Conservation (phyloP, 2,329 filamentous ascomycete genomes). For the Esteya vermicola region DNA sequence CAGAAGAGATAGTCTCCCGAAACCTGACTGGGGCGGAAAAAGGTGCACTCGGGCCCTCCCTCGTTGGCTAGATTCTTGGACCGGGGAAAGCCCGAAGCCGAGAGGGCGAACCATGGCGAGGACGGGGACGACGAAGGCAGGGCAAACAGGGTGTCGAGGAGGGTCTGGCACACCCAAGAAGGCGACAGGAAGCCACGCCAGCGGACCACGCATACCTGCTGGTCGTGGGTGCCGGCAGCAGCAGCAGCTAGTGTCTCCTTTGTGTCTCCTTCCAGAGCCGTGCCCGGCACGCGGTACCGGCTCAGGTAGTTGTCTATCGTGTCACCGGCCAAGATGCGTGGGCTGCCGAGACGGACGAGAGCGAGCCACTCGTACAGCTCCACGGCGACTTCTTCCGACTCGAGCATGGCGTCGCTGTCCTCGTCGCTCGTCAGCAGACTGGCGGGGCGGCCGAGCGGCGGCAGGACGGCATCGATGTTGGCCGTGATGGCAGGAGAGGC, state of each 20-base stretch:
- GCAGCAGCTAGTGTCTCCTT: too few relatives aligned
- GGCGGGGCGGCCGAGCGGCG: conserved; percentile 18
- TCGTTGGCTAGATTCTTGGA: conserved; percentile 27
- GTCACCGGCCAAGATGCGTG: conserved; percentile 44
- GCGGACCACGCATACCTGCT: conserved; percentile 35
- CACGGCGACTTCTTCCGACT: conserved; percentile 47
- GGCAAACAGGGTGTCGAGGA: conserved; percentile 29
- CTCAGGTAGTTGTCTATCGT: conserved; percentile 54
- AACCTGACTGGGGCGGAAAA: conserved; percentile 35
- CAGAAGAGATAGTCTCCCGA: conserved; percentile 44
- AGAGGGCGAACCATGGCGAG: conserved; percentile 40
- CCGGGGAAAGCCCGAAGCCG: conserved; percentile 34
- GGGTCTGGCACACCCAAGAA: conserved; percentile 32
- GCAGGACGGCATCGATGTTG: conserved; percentile 15
- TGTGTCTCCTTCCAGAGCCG: neutral
- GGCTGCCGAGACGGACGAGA: conserved; percentile 49
- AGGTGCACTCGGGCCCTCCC: conserved; percentile 34
- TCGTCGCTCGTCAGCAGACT: conserved; percentile 21
- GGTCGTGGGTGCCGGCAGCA: too few relatives aligned
- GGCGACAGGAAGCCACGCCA: conserved; percentile 46
- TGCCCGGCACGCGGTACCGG: conserved; percentile 45
- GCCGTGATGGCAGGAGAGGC: conserved; percentile 18
- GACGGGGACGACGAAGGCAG: conserved; percentile 27
- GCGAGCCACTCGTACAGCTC: conserved; percentile 64
- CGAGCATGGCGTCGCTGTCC: conserved; percentile 25